These are phyloP conservation scores for Pisolithus albus DNA, from an alignment of 768 basidiomycete genomes.

Conservation along the genomic window DNA sequence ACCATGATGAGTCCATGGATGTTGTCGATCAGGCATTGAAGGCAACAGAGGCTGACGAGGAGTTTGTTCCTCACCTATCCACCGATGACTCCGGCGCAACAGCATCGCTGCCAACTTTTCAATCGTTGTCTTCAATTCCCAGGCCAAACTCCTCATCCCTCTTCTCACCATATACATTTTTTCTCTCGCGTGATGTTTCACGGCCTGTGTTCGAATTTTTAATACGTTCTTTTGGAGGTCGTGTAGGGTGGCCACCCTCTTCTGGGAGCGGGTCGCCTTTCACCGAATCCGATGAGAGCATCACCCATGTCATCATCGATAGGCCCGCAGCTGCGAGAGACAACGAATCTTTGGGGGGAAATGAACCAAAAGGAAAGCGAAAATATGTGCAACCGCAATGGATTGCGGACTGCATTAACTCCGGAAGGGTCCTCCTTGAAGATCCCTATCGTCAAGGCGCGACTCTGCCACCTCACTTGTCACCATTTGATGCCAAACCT, in stretches of 20 bases:
- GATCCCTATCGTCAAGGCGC: slow-evolving; percentile 82
- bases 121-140: slow-evolving; percentile 54
- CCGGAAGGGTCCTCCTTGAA: slow-evolving; percentile 74
- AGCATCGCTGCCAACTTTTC: slow-evolving; percentile 58
- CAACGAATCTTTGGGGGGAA: slow-evolving; percentile 50
- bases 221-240: slow-evolving; percentile 85
- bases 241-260: slow-evolving; percentile 81
- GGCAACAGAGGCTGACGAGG: slow-evolving; percentile 43
- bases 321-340: slow-evolving; percentile 54
- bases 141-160: slow-evolving; percentile 53
- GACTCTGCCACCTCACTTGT: slow-evolving; percentile 87
- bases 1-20: slow-evolving; percentile 36
- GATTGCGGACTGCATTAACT: slow-evolving; percentile 94
- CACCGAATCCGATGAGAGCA: slow-evolving; percentile 68
- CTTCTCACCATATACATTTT: slow-evolving; percentile 86
- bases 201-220: slow-evolving; percentile 92
- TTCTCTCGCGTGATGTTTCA: slow-evolving; percentile 88
- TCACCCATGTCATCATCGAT: slow-evolving; percentile 95
- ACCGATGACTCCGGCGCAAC: slow-evolving; percentile 39
- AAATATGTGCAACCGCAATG: slow-evolving; percentile 97
- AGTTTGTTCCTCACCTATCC: slow-evolving; percentile 61
- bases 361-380: slow-evolving; percentile 56
- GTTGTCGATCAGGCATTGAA: slow-evolving; percentile 25
- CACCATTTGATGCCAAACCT: slow-evolving; percentile 83
- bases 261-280: slow-evolving; percentile 79